phyloP scores from a whole-genome alignment of 2,329 filamentous ascomycete genomes.

The Aspergillus novoparasiticus region DNA sequence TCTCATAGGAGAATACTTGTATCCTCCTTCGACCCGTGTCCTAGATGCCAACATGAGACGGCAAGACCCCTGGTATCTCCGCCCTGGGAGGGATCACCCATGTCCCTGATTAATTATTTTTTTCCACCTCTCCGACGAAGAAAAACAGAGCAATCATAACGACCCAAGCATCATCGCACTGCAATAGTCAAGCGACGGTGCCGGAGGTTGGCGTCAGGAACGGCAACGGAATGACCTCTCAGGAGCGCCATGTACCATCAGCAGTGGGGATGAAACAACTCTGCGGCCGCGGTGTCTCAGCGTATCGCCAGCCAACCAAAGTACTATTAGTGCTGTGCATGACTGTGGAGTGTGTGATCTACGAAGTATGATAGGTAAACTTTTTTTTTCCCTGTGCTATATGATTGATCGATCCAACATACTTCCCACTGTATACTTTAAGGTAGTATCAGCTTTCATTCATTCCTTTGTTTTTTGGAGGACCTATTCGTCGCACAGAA shows the following conservation, averaged over 20 bases:
- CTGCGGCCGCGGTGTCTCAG: conserved; percentile 9
- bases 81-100: neutral
- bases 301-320: conserved; percentile 1
- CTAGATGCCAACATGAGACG: neutral
- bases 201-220: conserved; percentile 21
- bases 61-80: neutral
- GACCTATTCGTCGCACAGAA: neutral
- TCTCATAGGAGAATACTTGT: neutral
- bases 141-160: conserved; percentile 8
- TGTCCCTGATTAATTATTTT: conserved; percentile 4
- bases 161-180: neutral
- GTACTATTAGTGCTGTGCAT: neutral
- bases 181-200: conserved; percentile 12
- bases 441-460: neutral
- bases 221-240: conserved; percentile 15
- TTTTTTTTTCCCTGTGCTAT: neutral
- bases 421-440: neutral
- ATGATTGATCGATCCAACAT: neutral
- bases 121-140: neutral
- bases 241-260: conserved; percentile 18
- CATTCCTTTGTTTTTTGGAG: neutral
- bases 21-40: neutral
- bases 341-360: conserved; percentile 6
- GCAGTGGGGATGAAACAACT: conserved; percentile 23
- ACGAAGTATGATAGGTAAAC: neutral